Evolutionary conservation across 202 grass and related monocot genomes (phyloP).

Genomic region (Hordeum pubiflorum): DNA sequence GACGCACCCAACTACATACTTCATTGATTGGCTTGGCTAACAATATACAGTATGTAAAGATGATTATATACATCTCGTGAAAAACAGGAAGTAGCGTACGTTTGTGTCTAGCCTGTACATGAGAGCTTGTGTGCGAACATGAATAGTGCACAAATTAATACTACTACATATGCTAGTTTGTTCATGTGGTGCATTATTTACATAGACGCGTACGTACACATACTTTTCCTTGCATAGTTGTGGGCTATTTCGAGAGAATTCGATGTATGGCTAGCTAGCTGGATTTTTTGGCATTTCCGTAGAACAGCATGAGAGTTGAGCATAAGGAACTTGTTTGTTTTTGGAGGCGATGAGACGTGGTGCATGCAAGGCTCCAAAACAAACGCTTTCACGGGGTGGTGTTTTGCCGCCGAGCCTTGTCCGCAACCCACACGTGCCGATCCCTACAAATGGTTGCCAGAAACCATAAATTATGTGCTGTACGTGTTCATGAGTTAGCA

Average conservation of each 20-base stretch:
- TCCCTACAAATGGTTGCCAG: constrained; percentile 37
- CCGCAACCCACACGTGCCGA: constrained; percentile 41
- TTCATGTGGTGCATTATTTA: not conserved
- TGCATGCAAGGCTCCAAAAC: constrained; percentile 34
- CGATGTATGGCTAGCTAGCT: constrained; percentile 21
- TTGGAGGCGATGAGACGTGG: constrained; percentile 33
- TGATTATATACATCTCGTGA: no score
- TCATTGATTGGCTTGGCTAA: no score
- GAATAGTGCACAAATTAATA: not conserved
- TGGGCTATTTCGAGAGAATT: constrained; percentile 34
- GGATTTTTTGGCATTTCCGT: constrained; percentile 24
- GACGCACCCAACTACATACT: not conserved
- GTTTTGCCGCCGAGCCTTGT: constrained; percentile 33
- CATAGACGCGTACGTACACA: not conserved
- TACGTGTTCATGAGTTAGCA: constrained; percentile 35
- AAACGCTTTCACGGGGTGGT: constrained; percentile 39
- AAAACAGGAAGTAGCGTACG: not conserved
- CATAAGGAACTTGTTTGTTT: constrained; percentile 24
- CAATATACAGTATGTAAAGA: no score
- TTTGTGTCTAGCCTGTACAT: not conserved
- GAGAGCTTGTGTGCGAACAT: not conserved
- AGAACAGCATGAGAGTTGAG: constrained; percentile 25
- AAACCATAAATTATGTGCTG: not conserved
- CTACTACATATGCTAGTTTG: not conserved
- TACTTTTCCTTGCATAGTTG: not conserved